Evolutionary conservation across 225 moss, liverwort and hornwort genomes (phyloP).

Genomic region (Ulota crispa): DNA sequence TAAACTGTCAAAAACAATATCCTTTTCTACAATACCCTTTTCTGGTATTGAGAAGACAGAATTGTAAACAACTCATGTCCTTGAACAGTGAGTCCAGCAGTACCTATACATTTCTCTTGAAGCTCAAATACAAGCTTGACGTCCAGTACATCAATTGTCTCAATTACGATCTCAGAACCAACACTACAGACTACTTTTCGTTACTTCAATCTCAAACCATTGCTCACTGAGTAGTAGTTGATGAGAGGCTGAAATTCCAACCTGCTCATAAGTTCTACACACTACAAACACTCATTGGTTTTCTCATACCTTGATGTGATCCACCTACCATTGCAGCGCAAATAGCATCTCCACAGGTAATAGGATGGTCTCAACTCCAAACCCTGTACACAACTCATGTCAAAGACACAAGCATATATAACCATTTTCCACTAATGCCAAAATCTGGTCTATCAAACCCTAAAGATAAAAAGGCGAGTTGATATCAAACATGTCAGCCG

Average conservation of each 20-base stretch:
- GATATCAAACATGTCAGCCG: constrained; percentile 56
- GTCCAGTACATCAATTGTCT: neutral
- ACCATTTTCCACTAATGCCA: neutral
- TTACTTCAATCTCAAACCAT: constrained; percentile 1
- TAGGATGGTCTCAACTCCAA: neutral
- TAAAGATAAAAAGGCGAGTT: constrained; percentile 61
- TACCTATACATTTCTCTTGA: neutral
- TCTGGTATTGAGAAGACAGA: neutral
- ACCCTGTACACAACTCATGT: constrained; percentile 26
- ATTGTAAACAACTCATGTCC: neutral
- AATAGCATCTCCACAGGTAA: constrained; percentile 9
- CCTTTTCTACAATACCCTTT: no score
- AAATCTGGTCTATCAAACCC: constrained; percentile 2
- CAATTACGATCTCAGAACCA: constrained; percentile 9
- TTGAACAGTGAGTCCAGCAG: neutral
- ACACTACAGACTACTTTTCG: neutral
- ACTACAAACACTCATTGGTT: neutral
- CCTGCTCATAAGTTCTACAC: constrained; percentile 13
- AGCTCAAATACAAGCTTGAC: neutral
- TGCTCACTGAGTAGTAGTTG: neutral
- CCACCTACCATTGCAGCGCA: constrained; percentile 11
- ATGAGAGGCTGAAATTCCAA: constrained; percentile 6
- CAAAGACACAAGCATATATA: constrained; percentile 3
- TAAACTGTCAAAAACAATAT: no score
- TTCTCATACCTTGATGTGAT: neutral